Conservation (phyloP, 768 basidiomycete genomes). For the Fibroporia radiculosa region DNA sequence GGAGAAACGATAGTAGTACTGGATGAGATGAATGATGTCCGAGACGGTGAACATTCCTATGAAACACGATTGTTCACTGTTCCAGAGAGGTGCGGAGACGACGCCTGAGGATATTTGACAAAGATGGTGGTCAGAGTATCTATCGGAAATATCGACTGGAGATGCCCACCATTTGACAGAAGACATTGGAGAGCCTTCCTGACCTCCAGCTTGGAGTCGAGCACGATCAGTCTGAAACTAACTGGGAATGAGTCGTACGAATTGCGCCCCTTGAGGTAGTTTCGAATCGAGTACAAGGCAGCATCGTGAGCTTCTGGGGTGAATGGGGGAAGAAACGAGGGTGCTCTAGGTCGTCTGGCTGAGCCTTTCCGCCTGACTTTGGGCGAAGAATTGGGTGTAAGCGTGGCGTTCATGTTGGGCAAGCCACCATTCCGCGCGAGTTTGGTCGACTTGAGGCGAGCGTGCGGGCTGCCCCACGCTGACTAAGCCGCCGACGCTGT, state of each 20-base stretch:
- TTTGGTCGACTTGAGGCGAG: conserved; percentile 1
- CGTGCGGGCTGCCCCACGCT: conserved; percentile 4
- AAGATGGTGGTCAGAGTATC: too few species aligned
- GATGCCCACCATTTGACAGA: conserved; percentile 58
- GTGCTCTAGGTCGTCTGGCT: conserved; percentile 44
- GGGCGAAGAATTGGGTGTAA: conserved; percentile 43
- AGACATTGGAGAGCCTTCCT: conserved; percentile 91
- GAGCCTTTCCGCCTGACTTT: conserved; percentile 51
- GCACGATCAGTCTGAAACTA: conserved; percentile 91
- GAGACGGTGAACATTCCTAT: conserved; percentile 99
- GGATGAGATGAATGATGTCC: conserved; percentile 98
- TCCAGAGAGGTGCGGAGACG: conserved; percentile 97
- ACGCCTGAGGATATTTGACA: conserved; percentile 52
- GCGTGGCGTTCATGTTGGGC: conserved; percentile 35
- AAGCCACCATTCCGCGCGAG: conserved; percentile 15
- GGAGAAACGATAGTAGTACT: conserved; percentile 88
- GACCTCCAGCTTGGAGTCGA: conserved; percentile 93
- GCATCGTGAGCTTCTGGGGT: conserved; percentile 61
- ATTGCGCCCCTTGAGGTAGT: conserved; percentile 76
- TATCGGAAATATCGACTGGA: too few species aligned
- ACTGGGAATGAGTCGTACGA: conserved; percentile 98
- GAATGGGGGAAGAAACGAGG: conserved; percentile 48
- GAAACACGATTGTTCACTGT: conserved; percentile 87
- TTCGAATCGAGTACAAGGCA: conserved; percentile 63
- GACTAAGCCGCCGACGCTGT: conserved; percentile 6